These are phyloP conservation scores for Rhodofomes roseus DNA, from an alignment of 1,284 basidiomycete species.

Conservation along the genomic window DNA sequence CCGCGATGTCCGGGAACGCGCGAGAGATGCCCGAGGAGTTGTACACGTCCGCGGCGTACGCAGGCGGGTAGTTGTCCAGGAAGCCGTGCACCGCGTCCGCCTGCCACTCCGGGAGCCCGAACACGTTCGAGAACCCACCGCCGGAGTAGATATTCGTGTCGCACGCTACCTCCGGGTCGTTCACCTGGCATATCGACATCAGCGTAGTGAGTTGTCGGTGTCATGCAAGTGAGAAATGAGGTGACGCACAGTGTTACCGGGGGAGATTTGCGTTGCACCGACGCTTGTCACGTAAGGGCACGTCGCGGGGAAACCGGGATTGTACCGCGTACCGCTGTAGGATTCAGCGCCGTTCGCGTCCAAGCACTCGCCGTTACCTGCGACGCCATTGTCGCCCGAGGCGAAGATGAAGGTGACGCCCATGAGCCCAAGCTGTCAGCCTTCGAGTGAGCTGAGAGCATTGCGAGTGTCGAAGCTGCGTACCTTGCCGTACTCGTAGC, in stretches of 20 bases:
- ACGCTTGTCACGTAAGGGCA: conserved; percentile 18
- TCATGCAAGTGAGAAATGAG: background rate
- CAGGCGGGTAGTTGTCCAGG: conserved; percentile 33
- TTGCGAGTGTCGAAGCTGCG: background rate
- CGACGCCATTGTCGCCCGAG: conserved; percentile 50
- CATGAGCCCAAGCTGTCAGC: conserved; percentile 34
- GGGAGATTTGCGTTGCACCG: conserved; percentile 13
- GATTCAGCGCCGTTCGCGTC: conserved; percentile 4
- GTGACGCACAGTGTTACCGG: background rate
- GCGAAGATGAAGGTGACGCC: conserved; percentile 47
- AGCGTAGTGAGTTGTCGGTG: background rate
- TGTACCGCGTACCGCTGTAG: conserved; percentile 4
- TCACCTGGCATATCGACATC: conserved; percentile 16
- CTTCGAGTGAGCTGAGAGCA: background rate
- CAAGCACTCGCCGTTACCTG: conserved; percentile 30
- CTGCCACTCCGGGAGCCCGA: conserved; percentile 39
- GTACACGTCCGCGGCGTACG: conserved; percentile 27
- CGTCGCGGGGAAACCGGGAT: conserved; percentile 11
- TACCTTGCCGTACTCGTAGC: conserved; percentile 47
- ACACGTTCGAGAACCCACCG: conserved; percentile 46
- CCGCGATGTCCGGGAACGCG: conserved; percentile 45
- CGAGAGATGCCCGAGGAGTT: conserved; percentile 28
- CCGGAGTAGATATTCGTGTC: conserved; percentile 35
- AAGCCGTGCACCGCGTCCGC: conserved; percentile 30
- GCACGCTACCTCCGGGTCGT: conserved; percentile 48